Evolutionary conservation across 805 yeast species (phyloP).

Genomic region (Zygotorulaspora florentina): DNA sequence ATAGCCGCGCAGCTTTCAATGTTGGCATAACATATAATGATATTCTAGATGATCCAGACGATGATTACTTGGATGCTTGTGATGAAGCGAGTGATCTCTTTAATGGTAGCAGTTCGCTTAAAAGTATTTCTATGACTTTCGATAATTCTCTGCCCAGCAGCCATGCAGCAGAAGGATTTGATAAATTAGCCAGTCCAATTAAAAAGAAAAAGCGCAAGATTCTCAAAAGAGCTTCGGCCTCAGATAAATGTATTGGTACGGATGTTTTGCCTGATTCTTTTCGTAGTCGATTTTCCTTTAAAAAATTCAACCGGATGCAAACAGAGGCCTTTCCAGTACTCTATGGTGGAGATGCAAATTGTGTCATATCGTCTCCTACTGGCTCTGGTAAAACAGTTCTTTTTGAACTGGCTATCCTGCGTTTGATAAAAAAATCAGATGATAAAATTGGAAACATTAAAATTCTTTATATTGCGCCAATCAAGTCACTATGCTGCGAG

Average conservation of each 20-base stretch:
- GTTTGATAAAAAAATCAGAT: constrained; percentile 26
- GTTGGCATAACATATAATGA: constrained; percentile 21
- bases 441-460: constrained; percentile 18
- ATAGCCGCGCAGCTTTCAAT: constrained; percentile 20
- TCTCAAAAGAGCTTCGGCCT: constrained; percentile 3
- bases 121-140: constrained; percentile 5
- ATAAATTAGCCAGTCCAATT: background rate
- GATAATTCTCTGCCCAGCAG: constrained; percentile 16
- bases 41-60: constrained; percentile 22
- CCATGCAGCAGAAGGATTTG: background rate
- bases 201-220: constrained; percentile 4
- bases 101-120: constrained; percentile 1
- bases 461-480: constrained; percentile 54
- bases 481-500: constrained; percentile 54
- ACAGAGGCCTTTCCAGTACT: constrained; percentile 40
- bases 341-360: constrained; percentile 38
- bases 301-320: constrained; percentile 47
- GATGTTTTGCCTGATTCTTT: constrained; percentile 38
- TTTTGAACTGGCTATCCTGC: constrained; percentile 49
- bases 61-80: constrained; percentile 5
- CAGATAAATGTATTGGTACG: constrained; percentile 7
- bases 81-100: constrained; percentile 6
- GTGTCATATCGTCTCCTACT: constrained; percentile 52
- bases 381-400: constrained; percentile 58
- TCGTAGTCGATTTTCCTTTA: constrained; percentile 21